Evolutionary conservation across 2,329 filamentous ascomycete species (phyloP).

Genomic region (Fusarium odoratissimum): DNA sequence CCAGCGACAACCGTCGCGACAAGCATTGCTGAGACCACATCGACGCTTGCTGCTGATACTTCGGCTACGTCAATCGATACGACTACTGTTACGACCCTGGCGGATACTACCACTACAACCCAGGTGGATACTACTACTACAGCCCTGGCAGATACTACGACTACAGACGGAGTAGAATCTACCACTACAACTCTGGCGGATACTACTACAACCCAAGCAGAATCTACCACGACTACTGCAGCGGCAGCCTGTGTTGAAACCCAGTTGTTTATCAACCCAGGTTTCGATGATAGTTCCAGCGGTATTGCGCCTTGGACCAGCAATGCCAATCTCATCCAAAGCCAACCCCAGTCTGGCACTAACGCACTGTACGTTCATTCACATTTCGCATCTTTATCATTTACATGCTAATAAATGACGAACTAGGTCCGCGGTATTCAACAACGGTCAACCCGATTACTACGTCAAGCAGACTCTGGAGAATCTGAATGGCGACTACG

Average conservation of each 20-base stretch:
- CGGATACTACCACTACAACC: neutral
- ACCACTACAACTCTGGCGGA: too few relatives aligned
- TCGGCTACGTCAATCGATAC: neutral
- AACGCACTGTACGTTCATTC: neutral
- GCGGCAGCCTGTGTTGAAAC: neutral
- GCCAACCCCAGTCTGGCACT: neutral
- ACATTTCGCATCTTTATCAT: fast-evolving
- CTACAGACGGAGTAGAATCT: neutral
- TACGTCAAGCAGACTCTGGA: neutral
- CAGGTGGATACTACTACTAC: neutral
- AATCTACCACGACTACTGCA: neutral
- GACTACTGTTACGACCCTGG: neutral
- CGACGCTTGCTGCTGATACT: neutral
- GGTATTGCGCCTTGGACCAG: neutral
- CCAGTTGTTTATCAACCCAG: neutral
- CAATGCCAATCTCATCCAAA: neutral
- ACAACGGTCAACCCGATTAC: fast-evolving
- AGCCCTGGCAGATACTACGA: neutral
- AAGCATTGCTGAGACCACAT: neutral
- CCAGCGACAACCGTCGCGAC: neutral
- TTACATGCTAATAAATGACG: neutral
- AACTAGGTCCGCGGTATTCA: neutral
- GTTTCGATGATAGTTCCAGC: neutral
- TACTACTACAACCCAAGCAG: too few relatives aligned
- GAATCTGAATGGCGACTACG: neutral